Evolutionary conservation across 176 grass and related monocot species (phyloP), one percentile per base, ranked within the genome.

Genomic region (Miscanthus lutarioriparius): DNA sequence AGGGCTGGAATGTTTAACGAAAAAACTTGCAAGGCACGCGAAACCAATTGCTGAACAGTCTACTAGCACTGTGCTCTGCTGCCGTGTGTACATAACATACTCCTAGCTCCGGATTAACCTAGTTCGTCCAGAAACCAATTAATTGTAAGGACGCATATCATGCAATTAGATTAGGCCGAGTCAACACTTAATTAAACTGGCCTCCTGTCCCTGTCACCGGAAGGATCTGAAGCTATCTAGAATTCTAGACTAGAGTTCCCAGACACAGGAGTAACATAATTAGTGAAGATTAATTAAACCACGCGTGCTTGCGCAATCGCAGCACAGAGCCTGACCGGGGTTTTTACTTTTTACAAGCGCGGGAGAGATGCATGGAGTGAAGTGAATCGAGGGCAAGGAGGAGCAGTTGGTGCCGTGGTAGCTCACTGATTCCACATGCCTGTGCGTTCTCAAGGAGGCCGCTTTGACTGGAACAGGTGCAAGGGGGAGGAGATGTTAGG

Each of bases 341-440:
- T 43, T 35, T 33, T 3, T 40, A 13, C 8, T 30, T 30, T 30
- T 30, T 14, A 45, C 71, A 20, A 28, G 36, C 37, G 11, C 22
- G 37, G 23, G 32, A 4, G 74, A 4, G 64, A 69, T 30, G 74
- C 56, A 23, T 41, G 20, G 67, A 33, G 73, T 68, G 36, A 63
- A 48, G 64, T 47, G 51, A 75, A 58, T 36, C 32, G 25, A 58
- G 70, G 39, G 12, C 13, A 0, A 45, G 28, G 26, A 30, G 51
- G 61, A 30, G 82, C 82, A 88, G 78, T 86, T 86, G 88, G 66
- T 35, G 33, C 73, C 49, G 77, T 71, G 40, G 87, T 64, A 64
- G 83, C 35, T 56, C 68, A 89, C 90, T 80, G 66, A 84, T 88
- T 77, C 90, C 87, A 87, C 84, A 76, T 26, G 44, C 6, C 22